These are phyloP conservation scores for Diaporthe citrichinensis DNA, from an alignment of 2,329 filamentous ascomycete genomes.

Conservation along the genomic window DNA sequence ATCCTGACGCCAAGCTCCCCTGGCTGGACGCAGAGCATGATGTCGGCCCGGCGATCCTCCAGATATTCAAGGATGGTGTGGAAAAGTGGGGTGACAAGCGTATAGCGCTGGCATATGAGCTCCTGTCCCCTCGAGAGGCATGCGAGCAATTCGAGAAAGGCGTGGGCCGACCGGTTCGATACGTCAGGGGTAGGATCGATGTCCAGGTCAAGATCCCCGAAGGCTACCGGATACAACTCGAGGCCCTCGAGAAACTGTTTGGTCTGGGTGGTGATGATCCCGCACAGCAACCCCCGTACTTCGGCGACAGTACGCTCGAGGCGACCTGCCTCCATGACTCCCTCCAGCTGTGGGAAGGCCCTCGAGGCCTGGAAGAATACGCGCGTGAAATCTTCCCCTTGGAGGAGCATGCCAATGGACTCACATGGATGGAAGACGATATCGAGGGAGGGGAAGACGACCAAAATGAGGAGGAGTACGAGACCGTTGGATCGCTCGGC, in stretches of 20 bases:
- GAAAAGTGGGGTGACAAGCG: slow-evolving; percentile 84
- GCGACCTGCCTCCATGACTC: slow-evolving; percentile 80
- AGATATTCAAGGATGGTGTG: slow-evolving; percentile 95
- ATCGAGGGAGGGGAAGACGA: slow-evolving; percentile 46
- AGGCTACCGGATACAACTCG: slow-evolving; percentile 90
- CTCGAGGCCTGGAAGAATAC: slow-evolving; percentile 92
- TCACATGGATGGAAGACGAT: slow-evolving; percentile 88
- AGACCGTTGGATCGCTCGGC: slow-evolving; percentile 33
- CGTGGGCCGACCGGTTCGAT: slow-evolving; percentile 82
- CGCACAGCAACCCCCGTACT: slow-evolving; percentile 73
- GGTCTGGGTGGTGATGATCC: slow-evolving; percentile 64
- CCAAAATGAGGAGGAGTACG: slow-evolving; percentile 37
- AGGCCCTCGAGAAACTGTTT: slow-evolving; percentile 75
- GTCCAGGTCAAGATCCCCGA: slow-evolving; percentile 87
- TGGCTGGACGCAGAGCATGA: slow-evolving; percentile 98
- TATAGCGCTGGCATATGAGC: slow-evolving; percentile 91
- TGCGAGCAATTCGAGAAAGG: slow-evolving; percentile 86
- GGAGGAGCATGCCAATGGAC: slow-evolving; percentile 93
- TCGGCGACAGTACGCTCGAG: slow-evolving; percentile 71
- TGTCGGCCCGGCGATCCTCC: slow-evolving; percentile 89
- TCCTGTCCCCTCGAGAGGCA: slow-evolving; percentile 85
- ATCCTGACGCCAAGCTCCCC: slow-evolving; percentile 88
- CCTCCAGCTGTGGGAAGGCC: slow-evolving; percentile 90
- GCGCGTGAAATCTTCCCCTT: slow-evolving; percentile 93
- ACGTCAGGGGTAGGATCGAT: slow-evolving; percentile 84